Percentiles rank a stretch among this genome's conserved stretches.
phyloP scores from a whole-genome alignment of 768 basidiomycete species.

The Kwoniella dejecticola region DNA sequence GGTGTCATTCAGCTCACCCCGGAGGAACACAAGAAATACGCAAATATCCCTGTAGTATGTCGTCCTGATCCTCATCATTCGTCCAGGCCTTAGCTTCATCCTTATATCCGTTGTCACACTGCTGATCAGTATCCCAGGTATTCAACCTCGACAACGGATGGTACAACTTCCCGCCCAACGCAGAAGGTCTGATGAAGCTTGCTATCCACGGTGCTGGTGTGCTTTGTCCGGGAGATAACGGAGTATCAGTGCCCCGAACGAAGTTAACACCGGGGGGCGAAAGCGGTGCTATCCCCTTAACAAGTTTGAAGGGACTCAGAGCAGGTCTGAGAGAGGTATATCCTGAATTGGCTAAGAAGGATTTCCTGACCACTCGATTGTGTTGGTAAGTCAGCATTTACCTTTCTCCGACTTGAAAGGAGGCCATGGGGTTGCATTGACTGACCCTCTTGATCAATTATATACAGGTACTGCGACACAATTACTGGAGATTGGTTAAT shows the following conservation, averaged over 20 bases:
- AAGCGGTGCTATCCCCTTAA: slow-evolving; percentile 69
- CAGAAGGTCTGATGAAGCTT: slow-evolving; percentile 66
- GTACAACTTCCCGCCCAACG: slow-evolving; percentile 69
- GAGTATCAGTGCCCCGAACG: slow-evolving; percentile 77
- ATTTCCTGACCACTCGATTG: slow-evolving; percentile 72
- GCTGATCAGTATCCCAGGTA: no score
- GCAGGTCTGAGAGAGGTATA: slow-evolving; percentile 64
- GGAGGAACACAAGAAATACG: slow-evolving; percentile 69
- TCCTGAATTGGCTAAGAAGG: slow-evolving; percentile 74
- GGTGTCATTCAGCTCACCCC: slow-evolving; percentile 72
- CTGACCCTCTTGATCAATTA: no score
- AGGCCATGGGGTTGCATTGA: no score
- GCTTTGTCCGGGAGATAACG: slow-evolving; percentile 57
- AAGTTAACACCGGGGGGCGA: slow-evolving; percentile 63
- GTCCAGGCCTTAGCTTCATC: no score
- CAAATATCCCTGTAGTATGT: slow-evolving; percentile 57
- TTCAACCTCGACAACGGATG: slow-evolving; percentile 73
- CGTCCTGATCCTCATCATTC: neutral
- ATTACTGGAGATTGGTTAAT: slow-evolving; percentile 87
- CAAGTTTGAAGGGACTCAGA: slow-evolving; percentile 64
- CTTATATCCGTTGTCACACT: no score
- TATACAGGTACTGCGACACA: slow-evolving; percentile 81
- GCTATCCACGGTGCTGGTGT: slow-evolving; percentile 77
- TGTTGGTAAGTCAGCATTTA: slow-evolving; percentile 70
- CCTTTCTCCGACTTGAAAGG: no score